These are phyloP conservation scores for Saccharomycopsis sp. DNA, from an alignment of 805 yeast species.

Conservation along the genomic window DNA sequence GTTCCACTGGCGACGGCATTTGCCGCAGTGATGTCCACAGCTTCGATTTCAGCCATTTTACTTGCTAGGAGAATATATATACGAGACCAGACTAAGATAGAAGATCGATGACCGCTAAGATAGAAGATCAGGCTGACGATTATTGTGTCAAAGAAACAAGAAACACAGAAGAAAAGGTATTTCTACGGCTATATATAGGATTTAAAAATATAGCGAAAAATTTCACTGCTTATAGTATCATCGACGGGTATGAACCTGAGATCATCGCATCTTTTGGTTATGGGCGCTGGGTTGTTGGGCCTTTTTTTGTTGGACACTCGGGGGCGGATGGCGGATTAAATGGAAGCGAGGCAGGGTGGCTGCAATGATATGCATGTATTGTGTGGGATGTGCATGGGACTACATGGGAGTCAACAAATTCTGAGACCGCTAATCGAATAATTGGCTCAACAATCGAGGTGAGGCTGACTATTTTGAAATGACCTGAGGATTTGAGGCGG, in stretches of 20 bases:
- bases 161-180: too few species aligned
- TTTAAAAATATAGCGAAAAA: neutral
- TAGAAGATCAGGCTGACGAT: too few species aligned
- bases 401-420: neutral
- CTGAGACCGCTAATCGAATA: neutral
- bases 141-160: too few species aligned
- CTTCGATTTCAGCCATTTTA: slow-evolving; percentile 24
- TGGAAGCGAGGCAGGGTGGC: neutral
- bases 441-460: neutral
- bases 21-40: slow-evolving; percentile 60
- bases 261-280: too few species aligned
- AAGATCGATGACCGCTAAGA: too few species aligned
- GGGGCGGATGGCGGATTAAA: too few species aligned
- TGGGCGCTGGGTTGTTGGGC: neutral
- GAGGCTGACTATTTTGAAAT: too few species aligned
- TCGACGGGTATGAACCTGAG: too few species aligned
- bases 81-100: too few species aligned
- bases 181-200: neutral
- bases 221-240: neutral
- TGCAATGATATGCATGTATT: neutral
- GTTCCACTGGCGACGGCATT: slow-evolving; percentile 80
- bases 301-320: neutral
- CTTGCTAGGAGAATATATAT: too few species aligned
- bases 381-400: neutral
- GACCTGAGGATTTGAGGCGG: too few species aligned